These are phyloP conservation scores for Vitis vinifera DNA, from an alignment of 164 flowering plant species.

Conservation along the genomic window ASM3070453v1 NC_081823.1:870501-871000, in stretches of 20 bases:
- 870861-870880: neutral
- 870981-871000: too few relatives aligned
- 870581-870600: conserved; percentile 77
- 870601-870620: conserved; percentile 73
- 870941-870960: neutral
- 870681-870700: conserved; percentile 42
- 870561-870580: conserved; percentile 70
- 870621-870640: conserved; percentile 72
- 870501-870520: conserved; percentile 62
- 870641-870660: conserved; percentile 46
- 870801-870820: conserved; percentile 23
- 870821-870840: conserved; percentile 17
- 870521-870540: conserved; percentile 50
- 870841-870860: conserved; percentile 12
- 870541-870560: conserved; percentile 57
- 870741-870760: conserved; percentile 25
- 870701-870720: conserved; percentile 36
- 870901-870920: too few relatives aligned
- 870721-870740: conserved; percentile 25
- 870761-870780: conserved; percentile 24
- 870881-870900: neutral
- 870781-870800: conserved; percentile 54
- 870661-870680: conserved; percentile 18
- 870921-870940: neutral
- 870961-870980: neutral